Evolutionary conservation across 2,329 filamentous ascomycete genomes (phyloP).

Genomic region (Fusarium austroafricanum): DNA sequence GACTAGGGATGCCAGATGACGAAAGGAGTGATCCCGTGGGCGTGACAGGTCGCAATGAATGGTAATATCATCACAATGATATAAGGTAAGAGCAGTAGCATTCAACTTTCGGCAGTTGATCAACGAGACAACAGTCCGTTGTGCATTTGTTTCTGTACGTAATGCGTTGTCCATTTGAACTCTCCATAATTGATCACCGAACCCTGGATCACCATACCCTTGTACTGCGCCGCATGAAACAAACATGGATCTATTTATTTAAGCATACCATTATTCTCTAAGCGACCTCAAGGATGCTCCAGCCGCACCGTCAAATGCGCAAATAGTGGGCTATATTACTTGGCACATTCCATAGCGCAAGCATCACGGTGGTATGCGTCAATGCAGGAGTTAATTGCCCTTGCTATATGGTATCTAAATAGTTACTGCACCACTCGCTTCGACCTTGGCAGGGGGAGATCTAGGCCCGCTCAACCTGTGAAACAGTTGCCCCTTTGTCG

Average conservation of each 20-base stretch:
- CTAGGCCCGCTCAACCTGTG: constrained; percentile 18
- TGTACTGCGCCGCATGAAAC: background rate
- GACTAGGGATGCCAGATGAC: constrained; percentile 14
- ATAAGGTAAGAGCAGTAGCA: background rate
- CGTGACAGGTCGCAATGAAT: background rate
- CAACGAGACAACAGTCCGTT: background rate
- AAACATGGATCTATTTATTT: background rate
- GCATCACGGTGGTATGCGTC: background rate
- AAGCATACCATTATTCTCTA: background rate
- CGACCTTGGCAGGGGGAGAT: accelerated
- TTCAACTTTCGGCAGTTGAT: background rate
- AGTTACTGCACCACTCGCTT: too few relatives aligned
- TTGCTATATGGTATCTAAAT: background rate
- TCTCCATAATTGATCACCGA: background rate
- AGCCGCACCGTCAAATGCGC: background rate
- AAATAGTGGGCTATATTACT: background rate
- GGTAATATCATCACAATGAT: background rate
- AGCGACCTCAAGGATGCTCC: background rate
- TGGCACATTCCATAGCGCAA: background rate
- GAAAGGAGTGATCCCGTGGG: background rate
- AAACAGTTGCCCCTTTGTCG: constrained; percentile 9
- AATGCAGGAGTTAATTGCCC: background rate
- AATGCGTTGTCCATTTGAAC: background rate
- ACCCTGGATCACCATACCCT: background rate
- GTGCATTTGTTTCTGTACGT: background rate